Evolutionary conservation across 2,329 filamentous ascomycete genomes (phyloP), one percentile per base, ranked within the genome.

Genomic region (Penicillium freii): DNA sequence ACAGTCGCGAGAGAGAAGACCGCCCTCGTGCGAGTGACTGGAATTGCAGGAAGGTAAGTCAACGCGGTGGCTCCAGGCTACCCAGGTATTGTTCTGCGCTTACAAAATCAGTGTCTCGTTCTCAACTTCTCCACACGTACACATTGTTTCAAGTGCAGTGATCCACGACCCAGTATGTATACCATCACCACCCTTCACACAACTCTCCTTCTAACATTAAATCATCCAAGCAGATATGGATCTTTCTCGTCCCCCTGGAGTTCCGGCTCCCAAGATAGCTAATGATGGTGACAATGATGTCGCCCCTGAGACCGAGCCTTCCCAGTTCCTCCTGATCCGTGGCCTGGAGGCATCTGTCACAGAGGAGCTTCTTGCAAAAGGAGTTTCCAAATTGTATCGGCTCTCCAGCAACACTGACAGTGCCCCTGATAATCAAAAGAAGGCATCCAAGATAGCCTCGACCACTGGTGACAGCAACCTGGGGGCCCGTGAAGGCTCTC

Each of bases 281-380:
- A 83, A 83, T 36, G 79, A 76, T 54, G 82, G 82, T 25, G 81
- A 84, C 57, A 83, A 81, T 61, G 82, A 84, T 70, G 79, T 76
- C 2, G 80, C 80, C 1, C 77, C 80, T 5, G 79, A 84, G 51
- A 78, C 76, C 23, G 87, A 82, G 0, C 83, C 87, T 1, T 91
- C 89, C 1, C 90, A 92, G 63, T 91, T 92, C 63, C 76, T 94
- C 21, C 84, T 94, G 5, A 79, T 94, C 25, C 86, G 89, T 58
- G 87, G 87, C 8, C 77, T 95, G 7, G 85, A 90, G 33, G 76
- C 83, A 0, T 87, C 87, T 15, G 84, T 91, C 6, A 88, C 82
- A 7, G 90, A 93, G 72, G 85, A 89, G 54, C 78, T 89, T 47
- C 79, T 95, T 10, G 87, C 87, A 1, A 86, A 84, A 56, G 90